Evolutionary conservation across 2,329 filamentous ascomycete species (phyloP), one percentile per base, ranked within the genome.

Genomic region (Triangularia setosa): DNA sequence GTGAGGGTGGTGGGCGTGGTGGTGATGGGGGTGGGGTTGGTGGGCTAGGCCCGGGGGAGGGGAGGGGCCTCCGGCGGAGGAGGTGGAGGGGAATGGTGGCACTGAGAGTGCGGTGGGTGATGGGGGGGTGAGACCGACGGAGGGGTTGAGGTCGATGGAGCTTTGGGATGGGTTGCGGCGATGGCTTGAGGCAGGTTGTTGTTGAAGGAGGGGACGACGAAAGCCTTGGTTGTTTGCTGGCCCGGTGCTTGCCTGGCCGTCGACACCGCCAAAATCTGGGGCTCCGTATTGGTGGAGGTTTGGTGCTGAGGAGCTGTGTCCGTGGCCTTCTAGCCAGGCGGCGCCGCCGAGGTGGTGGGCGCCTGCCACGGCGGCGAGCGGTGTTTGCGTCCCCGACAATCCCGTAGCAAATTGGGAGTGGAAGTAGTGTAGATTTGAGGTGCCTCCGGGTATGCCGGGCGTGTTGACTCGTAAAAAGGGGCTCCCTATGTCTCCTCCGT

Each of bases 371-470:
- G 91, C 90, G 6, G 91, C 91, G 28, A 94, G 82, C 53, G 91
- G 91, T 25, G 91, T 94, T 67, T 91, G 89, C 12, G 90, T 87
- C 25, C 91, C 91, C 57, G 90, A 91, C 68, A 90, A 83, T 3
- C 87, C 88, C 25, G 84, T 83, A 8, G 87, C 86, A 4, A 94
- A 81, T 69, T 93, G 91, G 18, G 90, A 87, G 74, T 93, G 91
- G 73, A 95, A 94, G 76, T 94, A 95, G 74, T 89, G 89, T 71
- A 94, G 82, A 70, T 91, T 93, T 11, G 89, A 89, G 11, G 90
- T 89, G 28, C 89, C 90, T 64, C 90, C 90, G 4, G 90, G 83
- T 55, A 90, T 84, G 1, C 86, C 86, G 2, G 85, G 85, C 21
- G 85, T 86, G n/a, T 82, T 79, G 71, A 81, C 81, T 69, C 81